These are phyloP conservation scores for Ceratobasidium sp. DNA, from an alignment of 1,284 basidiomycete genomes.

Conservation along the genomic window DNA sequence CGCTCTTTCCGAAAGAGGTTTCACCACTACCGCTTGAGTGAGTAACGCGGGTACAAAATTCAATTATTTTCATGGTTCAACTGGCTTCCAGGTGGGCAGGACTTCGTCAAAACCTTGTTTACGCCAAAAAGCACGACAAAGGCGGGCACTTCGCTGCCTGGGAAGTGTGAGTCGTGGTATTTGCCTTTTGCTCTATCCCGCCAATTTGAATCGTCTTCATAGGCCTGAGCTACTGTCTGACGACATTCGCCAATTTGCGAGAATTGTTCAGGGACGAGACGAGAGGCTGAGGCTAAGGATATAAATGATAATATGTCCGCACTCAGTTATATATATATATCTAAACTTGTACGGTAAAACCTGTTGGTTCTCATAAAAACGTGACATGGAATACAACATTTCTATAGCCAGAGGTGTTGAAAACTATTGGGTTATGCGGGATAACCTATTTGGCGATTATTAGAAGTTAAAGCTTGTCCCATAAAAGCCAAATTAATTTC, in stretches of 20 bases:
- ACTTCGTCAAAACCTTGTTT: conserved; percentile 43
- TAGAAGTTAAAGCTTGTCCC: too few species aligned
- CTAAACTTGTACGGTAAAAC: too few species aligned
- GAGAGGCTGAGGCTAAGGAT: background rate
- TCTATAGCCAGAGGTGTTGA: too few species aligned
- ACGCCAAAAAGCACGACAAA: conserved; percentile 40
- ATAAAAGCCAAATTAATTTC: too few species aligned
- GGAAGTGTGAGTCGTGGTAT: conserved; percentile 41
- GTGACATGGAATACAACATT: too few species aligned
- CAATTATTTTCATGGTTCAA: background rate
- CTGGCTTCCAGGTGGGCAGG: conserved; percentile 37
- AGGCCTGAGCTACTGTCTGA: conserved; percentile 42
- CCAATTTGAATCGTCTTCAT: background rate
- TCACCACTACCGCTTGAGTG: conserved; percentile 43
- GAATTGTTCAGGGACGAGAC: conserved; percentile 29
- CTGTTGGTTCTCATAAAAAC: too few species aligned
- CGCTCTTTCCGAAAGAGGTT: conserved; percentile 41
- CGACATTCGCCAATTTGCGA: conserved; percentile 43
- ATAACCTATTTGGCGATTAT: too few species aligned
- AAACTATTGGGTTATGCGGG: too few species aligned
- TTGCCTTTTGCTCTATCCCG: background rate
- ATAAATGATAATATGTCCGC: too few species aligned
- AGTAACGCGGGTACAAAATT: background rate
- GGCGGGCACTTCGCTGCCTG: conserved; percentile 45
- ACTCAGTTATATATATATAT: too few species aligned